Base-by-base conservation (phyloP, 345 rosid species). In the Aquilaria yunnanensis region DNA sequence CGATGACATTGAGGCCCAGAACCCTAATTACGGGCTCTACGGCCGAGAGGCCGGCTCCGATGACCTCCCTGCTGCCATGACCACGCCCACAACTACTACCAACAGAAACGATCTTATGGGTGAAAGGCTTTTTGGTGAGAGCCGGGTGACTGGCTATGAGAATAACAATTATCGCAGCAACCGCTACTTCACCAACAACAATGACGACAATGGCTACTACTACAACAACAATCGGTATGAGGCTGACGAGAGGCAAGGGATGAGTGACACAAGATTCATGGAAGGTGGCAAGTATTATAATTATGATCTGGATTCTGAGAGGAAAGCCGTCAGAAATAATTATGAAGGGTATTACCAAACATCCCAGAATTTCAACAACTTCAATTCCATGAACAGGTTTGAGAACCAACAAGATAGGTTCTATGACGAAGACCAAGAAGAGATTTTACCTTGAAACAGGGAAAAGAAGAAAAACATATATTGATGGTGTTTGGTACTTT, bases 251-350 rank as follows among this genome's bases (percentile, higher is more conserved):
- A 73, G 68, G 58, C 76, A 79, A 76, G 78, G 83, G 46, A 70
- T 73, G 78, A 79, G 83, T 59, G 80, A 79, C 67, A 79, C 83
- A 37, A 79, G 83, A 34, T 76, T 70, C 72, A 60, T 79, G 68
- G 78, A 56, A 54, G 74, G 71, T 2, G 82, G 79, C 60, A 75
- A 72, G 32, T 75, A 75, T 54, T 72, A 57, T 50, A 16, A 37
- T 37, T 61, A 60, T 54, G 73, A 75, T 51, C 63, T 61, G 62
- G 70, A 67, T 11, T 70, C 75, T 51, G 64, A 69, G 62, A 50
- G 51, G 32, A 51, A 41, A 32, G 23, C 62, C 30, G 53, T 6
- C 30, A 58, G n/a, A 50, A 57, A 58, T 58, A 37, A 37, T 37
- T 37, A 37, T 37, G 57, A 41, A 14, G 63, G 69, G 43, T 66